These are phyloP conservation scores for Ophiocordyceps camponoti-leonardi DNA, from an alignment of 2,329 filamentous ascomycete genomes.

Conservation along the genomic window DNA sequence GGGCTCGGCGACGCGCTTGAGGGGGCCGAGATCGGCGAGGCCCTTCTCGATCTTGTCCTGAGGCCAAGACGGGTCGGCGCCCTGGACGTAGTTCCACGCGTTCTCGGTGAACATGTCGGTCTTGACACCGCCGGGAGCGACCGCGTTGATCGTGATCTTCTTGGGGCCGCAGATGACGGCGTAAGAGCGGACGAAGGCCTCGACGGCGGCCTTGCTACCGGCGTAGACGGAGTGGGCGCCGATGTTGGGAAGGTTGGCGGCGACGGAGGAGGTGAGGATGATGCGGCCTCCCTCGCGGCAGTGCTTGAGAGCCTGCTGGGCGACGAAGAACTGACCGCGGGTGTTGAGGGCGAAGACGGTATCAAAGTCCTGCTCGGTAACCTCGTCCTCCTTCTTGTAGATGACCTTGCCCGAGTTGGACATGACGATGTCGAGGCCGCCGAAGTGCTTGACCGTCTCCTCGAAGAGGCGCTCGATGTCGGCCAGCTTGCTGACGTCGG, in stretches of 20 bases:
- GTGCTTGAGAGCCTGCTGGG: slow-evolving; percentile 47
- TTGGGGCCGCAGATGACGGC: slow-evolving; percentile 53
- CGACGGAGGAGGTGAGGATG: slow-evolving; percentile 37
- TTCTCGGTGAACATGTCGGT: slow-evolving; percentile 38
- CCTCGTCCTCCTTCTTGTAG: slow-evolving; percentile 51
- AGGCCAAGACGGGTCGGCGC: slow-evolving; percentile 33
- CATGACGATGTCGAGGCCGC: slow-evolving; percentile 52
- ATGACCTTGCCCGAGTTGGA: slow-evolving; percentile 53
- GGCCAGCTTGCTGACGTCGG: slow-evolving; percentile 47
- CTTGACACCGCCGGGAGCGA: slow-evolving; percentile 51
- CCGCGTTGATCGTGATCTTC: slow-evolving; percentile 49
- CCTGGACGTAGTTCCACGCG: slow-evolving; percentile 34
- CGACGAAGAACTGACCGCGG: slow-evolving; percentile 55
- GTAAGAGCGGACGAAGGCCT: slow-evolving; percentile 61
- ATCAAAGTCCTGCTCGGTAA: slow-evolving; percentile 54
- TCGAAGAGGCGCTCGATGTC: slow-evolving; percentile 48
- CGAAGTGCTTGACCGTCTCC: slow-evolving; percentile 44
- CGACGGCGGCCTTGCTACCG: slow-evolving; percentile 58
- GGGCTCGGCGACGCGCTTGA: slow-evolving; percentile 41
- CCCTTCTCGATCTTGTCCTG: slow-evolving; percentile 18
- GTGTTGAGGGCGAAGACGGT: slow-evolving; percentile 54
- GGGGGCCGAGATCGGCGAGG: slow-evolving; percentile 8
- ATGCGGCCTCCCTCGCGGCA: slow-evolving; percentile 49
- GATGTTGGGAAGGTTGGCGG: slow-evolving; percentile 25
- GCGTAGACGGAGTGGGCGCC: slow-evolving; percentile 59